phyloP scores from a whole-genome alignment of 2,329 filamentous ascomycete genomes.

The Aspergillus luchuensis region DNA sequence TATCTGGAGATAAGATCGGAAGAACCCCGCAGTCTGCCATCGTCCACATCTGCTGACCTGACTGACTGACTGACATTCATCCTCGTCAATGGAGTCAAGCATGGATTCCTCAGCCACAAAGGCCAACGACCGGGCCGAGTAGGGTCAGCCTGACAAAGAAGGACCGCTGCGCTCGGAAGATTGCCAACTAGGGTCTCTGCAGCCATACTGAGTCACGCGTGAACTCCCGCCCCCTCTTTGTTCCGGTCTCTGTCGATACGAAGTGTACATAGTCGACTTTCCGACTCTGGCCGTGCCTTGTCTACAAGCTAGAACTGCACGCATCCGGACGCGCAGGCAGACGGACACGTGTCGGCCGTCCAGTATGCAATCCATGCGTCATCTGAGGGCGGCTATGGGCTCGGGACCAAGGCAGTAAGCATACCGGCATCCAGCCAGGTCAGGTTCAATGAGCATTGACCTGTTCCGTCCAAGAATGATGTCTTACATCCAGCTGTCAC shows the following conservation, averaged over 20 bases:
- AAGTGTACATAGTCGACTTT: neutral
- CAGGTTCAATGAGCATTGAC: neutral
- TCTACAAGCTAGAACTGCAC: no score
- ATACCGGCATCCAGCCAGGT: neutral
- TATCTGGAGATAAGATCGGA: constrained; percentile 2
- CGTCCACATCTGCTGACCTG: neutral
- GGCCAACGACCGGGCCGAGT: neutral
- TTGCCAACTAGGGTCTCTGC: neutral
- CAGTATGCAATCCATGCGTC: constrained; percentile 6
- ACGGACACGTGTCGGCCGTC: constrained; percentile 6
- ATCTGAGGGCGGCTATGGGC: neutral
- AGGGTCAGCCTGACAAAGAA: neutral
- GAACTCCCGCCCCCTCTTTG: neutral
- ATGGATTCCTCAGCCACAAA: neutral
- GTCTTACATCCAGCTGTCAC: constrained; percentile 3
- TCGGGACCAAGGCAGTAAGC: neutral
- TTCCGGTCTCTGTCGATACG: constrained; percentile 2
- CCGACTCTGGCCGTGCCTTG: neutral
- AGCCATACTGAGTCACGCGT: neutral
- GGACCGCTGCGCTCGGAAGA: neutral
- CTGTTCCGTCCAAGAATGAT: neutral
- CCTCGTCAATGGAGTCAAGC: neutral
- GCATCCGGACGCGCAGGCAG: neutral
- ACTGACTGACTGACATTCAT: neutral
- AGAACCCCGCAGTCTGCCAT: neutral